Evolutionary conservation across 1,284 basidiomycete genomes (phyloP).

Genomic region (Apiotrichum veenhuisii): DNA sequence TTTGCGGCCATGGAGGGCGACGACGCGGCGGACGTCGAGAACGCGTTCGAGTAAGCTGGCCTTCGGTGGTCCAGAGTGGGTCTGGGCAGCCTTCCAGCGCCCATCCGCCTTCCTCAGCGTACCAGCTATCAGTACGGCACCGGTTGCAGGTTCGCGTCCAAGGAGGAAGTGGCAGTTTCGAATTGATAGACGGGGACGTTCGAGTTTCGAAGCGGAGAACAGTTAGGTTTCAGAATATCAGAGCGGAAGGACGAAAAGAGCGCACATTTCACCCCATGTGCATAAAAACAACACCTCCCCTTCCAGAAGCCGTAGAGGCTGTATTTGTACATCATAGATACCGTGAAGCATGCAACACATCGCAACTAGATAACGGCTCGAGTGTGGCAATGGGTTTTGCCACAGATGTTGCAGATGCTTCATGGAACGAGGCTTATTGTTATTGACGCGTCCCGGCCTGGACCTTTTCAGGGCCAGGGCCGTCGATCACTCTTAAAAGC

Average conservation of each 20-base stretch:
- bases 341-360: slow-evolving; percentile 6
- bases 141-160: no score
- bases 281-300: not conserved
- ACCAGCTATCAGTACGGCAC: no score
- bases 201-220: not conserved
- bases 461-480: no score
- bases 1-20: slow-evolving; percentile 82
- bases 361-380: not conserved
- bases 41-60: slow-evolving; percentile 50
- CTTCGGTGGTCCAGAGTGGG: no score
- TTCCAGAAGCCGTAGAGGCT: not conserved
- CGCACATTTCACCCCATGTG: not conserved
- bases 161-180: not conserved
- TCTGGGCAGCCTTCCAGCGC: no score
- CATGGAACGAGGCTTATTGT: not conserved
- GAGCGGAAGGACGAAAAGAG: not conserved
- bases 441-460: not conserved
- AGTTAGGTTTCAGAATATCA: not conserved
- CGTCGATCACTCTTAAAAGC: not conserved
- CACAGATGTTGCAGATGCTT: not conserved
- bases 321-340: slow-evolving; percentile 8
- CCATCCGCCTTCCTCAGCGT: no score
- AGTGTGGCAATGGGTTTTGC: no score
- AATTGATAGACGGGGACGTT: no score
- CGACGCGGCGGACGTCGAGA: slow-evolving; percentile 85